A percentile compares a stretch with the other conserved stretches of the same genome.
Evolutionary conservation across 108 stramenopile genomes (phyloP).

Genomic region (Skeletonema grethae): DNA sequence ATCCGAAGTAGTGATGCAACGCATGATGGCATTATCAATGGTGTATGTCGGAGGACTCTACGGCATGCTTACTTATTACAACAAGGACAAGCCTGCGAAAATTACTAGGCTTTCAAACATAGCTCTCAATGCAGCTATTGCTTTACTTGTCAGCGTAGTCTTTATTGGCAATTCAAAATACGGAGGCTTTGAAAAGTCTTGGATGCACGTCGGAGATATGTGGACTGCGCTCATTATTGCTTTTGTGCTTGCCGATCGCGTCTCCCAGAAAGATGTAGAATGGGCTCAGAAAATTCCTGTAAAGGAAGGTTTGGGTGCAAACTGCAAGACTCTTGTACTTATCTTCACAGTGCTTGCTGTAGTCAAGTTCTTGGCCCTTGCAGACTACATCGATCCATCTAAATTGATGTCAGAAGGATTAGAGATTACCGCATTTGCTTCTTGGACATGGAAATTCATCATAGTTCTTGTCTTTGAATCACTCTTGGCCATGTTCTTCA

Average conservation of each 20-base stretch:
- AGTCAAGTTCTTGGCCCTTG: constrained; percentile 39
- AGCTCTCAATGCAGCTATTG: constrained; percentile 33
- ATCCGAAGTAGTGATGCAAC: constrained; percentile 30
- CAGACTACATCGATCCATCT: constrained; percentile 40
- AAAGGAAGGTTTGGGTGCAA: constrained; percentile 36
- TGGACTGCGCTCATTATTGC: constrained; percentile 20
- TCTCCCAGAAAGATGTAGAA: constrained; percentile 20
- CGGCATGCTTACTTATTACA: constrained; percentile 42
- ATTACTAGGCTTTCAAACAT: constrained; percentile 41
- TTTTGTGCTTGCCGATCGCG: neutral
- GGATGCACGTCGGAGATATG: constrained; percentile 52
- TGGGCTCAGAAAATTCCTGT: constrained; percentile 37
- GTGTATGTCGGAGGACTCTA: constrained; percentile 40
- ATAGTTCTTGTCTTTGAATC: constrained; percentile 26
- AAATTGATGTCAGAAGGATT: constrained; percentile 40
- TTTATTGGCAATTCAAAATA: constrained; percentile 43
- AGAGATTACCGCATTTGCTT: constrained; percentile 33
- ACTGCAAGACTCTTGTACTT: constrained; percentile 47
- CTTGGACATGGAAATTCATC: constrained; percentile 37
- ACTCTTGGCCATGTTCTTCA: constrained; percentile 24
- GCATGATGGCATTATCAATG: constrained; percentile 29
- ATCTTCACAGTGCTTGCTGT: constrained; percentile 15
- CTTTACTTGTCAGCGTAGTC: constrained; percentile 35
- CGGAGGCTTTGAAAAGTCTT: constrained; percentile 44
- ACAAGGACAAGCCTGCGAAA: constrained; percentile 36